Conservation (phyloP, 352 stramenopile genomes). For the Globisporangium paddicum region DNA sequence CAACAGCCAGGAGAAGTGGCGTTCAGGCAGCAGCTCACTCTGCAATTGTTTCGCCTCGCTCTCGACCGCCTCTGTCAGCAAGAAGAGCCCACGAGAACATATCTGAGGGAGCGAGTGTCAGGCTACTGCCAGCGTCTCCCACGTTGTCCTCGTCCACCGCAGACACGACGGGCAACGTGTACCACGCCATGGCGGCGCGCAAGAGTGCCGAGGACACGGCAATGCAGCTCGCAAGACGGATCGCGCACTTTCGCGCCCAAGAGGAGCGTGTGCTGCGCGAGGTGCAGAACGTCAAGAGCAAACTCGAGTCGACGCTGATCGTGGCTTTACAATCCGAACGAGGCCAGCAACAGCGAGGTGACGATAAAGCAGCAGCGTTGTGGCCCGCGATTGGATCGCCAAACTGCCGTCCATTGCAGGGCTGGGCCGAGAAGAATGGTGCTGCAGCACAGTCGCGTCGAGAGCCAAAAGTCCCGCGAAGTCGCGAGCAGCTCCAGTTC, state of each 20-base stretch:
- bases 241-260: slow-evolving; percentile 45
- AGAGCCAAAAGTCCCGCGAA: slow-evolving; percentile 21
- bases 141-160: neutral
- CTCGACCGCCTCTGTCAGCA: neutral
- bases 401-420: neutral
- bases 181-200: slow-evolving; percentile 36
- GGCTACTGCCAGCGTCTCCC: neutral
- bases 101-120: neutral
- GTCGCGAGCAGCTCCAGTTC: slow-evolving; percentile 46
- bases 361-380: neutral
- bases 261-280: slow-evolving; percentile 52
- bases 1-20: neutral
- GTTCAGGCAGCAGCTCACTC: neutral
- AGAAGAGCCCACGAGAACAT: neutral
- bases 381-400: neutral
- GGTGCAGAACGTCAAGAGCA: slow-evolving; percentile 41
- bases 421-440: neutral
- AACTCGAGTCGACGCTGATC: slow-evolving; percentile 24
- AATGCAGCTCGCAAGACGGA: slow-evolving; percentile 39
- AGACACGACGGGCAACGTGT: slow-evolving; percentile 24
- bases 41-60: neutral
- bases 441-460: slow-evolving; percentile 1
- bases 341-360: neutral
- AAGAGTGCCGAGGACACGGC: slow-evolving; percentile 50
- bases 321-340: neutral